Base-by-base conservation (phyloP, 129 eudicot genomes). In the Solidago caesia region DNA sequence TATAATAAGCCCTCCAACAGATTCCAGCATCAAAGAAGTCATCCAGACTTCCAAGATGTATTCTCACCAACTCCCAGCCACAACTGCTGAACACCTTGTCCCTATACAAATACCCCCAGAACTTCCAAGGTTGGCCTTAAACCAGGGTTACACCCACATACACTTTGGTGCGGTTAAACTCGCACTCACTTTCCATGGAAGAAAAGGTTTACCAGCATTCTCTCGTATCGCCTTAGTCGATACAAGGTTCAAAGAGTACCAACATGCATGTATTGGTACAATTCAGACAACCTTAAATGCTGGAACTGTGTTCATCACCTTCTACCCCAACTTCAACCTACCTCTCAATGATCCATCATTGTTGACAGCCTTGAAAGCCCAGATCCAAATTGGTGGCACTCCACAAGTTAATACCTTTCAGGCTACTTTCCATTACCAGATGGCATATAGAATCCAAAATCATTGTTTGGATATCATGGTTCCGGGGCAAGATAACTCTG, bases 331-430 rank as follows among this genome's bases (percentile, higher is more conserved):
- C 39, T 29, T 29, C 39, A 29, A 29, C 39, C 1, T 64, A 27
- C 51, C 70, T 0, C 51, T 42, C 12, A 64, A 64, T 43, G 71
- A 67, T 3, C 71, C 71, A 0, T 67, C 71, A 67, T n/a, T 46
- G 1, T 25, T 25, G 42, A 47, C 60, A 27, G 11, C 73, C 11
- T 7, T 25, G 0, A 68, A 68, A 68, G 73, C 73, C 1, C 56
- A 47, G 2, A 46, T 68, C 60, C 60, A 48, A 10, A 68, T 68
- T 0, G n/a, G 55, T 1, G 72, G 57, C 1, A 67, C 56, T 0
- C 41, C 41, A 8, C 7, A 67, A n/a, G 58, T 67, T 0, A 67
- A 67, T 8, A 67, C 57, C 3, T 46, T 44, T 9, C 15, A 46
- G 8, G 72, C 16, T 1, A 68, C 16, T 0, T 67, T 68, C 0